These are phyloP conservation scores for Cicer arietinum DNA, from an alignment of 306 rosid genomes.

Conservation along the genomic window DNA sequence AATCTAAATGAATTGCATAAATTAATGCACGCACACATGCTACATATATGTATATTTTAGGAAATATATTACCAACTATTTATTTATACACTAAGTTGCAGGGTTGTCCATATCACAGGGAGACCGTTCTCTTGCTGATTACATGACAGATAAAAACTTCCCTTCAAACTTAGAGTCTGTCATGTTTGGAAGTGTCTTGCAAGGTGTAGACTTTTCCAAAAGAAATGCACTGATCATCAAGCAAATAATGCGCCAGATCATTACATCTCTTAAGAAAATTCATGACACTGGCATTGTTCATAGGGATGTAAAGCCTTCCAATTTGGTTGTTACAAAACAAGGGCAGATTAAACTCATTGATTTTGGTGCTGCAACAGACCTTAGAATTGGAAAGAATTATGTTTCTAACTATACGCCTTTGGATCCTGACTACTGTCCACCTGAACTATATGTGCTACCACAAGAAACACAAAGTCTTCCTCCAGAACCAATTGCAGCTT, in stretches of 20 bases:
- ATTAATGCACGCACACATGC: conserved; percentile 20
- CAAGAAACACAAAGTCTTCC: conserved; percentile 95
- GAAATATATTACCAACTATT: conserved; percentile 31
- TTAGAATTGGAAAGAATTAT: conserved; percentile 92
- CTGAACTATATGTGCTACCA: conserved; percentile 84
- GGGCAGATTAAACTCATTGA: conserved; percentile 91
- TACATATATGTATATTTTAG: background rate
- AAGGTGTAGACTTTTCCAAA: conserved; percentile 68
- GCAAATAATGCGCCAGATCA: conserved; percentile 90
- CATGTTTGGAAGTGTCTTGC: conserved; percentile 87
- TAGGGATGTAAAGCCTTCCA: conserved; percentile 90
- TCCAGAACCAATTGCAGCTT: conserved; percentile 89
- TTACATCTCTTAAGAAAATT: conserved; percentile 84
- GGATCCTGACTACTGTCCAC: conserved; percentile 93
- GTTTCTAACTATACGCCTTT: conserved; percentile 64
- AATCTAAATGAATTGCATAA: conserved; percentile 23
- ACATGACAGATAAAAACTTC: conserved; percentile 78
- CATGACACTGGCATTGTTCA: conserved; percentile 93
- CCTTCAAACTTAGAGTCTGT: conserved; percentile 82
- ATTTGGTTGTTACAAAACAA: conserved; percentile 78
- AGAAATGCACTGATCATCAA: conserved; percentile 85
- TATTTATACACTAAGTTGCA: conserved; percentile 50
- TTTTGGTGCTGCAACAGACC: conserved; percentile 95
- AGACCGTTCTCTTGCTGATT: conserved; percentile 74
- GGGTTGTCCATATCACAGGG: conserved; percentile 66